Evolutionary conservation across 2,329 filamentous ascomycete species (phyloP).

Genomic region (Emmonsiellopsis sp.): DNA sequence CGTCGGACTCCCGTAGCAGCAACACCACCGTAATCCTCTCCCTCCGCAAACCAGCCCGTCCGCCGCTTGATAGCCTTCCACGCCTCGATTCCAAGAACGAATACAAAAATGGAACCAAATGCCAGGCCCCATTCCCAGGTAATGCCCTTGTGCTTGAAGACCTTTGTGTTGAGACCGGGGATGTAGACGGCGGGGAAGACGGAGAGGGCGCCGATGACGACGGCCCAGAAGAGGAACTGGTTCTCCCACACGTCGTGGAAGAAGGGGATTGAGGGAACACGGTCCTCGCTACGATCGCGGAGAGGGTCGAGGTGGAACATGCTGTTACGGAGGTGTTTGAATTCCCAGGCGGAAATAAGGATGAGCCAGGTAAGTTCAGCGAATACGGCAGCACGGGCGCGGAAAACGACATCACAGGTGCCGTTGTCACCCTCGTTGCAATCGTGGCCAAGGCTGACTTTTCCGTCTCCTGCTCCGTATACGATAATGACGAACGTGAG

Average conservation of each 20-base stretch:
- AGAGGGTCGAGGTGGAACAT: slow-evolving; percentile 45
- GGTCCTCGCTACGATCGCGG: slow-evolving; percentile 15
- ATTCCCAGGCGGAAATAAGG: slow-evolving; percentile 49
- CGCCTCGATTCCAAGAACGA: slow-evolving; percentile 48
- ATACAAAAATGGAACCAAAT: slow-evolving; percentile 44
- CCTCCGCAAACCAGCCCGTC: slow-evolving; percentile 20
- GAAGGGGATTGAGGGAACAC: slow-evolving; percentile 25
- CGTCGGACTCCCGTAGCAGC: slow-evolving; percentile 13
- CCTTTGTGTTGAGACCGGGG: slow-evolving; percentile 47
- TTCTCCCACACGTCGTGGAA: slow-evolving; percentile 34
- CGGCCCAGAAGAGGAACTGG: slow-evolving; percentile 42
- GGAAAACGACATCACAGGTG: slow-evolving; percentile 20
- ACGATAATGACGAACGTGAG: slow-evolving; percentile 44
- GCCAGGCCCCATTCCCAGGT: slow-evolving; percentile 56
- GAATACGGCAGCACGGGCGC: slow-evolving; percentile 47
- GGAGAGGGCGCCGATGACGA: slow-evolving; percentile 38
- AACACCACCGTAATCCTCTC: slow-evolving; percentile 19
- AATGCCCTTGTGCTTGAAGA: slow-evolving; percentile 54
- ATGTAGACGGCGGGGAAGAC: slow-evolving; percentile 50
- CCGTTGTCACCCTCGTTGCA: slow-evolving; percentile 11
- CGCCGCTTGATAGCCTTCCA: slow-evolving; percentile 52
- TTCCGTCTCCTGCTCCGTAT: slow-evolving; percentile 31
- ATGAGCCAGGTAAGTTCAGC: slow-evolving; percentile 48
- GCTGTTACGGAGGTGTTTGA: slow-evolving; percentile 42
- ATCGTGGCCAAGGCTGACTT: slow-evolving; percentile 22